phyloP scores from a whole-genome alignment of 2,329 filamentous ascomycete species.

The Penicillium sp. region DNA sequence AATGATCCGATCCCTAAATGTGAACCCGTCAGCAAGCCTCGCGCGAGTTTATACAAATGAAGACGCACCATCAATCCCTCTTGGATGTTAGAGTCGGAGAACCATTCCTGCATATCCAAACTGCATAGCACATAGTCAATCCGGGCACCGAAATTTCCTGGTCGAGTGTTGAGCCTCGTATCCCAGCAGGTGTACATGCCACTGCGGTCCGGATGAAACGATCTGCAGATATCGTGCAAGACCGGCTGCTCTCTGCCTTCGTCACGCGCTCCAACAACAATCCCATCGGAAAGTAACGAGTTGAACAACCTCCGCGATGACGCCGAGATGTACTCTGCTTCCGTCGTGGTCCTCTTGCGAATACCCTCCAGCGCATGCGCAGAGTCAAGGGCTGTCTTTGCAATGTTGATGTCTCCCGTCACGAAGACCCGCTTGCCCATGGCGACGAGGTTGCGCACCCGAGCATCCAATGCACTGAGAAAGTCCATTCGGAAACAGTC shows the following conservation, averaged over 20 bases:
- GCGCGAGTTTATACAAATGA: not conserved
- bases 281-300: slow-evolving; percentile 73
- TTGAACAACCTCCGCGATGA: slow-evolving; percentile 79
- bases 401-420: slow-evolving; percentile 85
- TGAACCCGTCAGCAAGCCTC: slow-evolving; percentile 18
- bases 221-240: slow-evolving; percentile 79
- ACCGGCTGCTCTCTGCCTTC: slow-evolving; percentile 67
- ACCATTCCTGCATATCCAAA: slow-evolving; percentile 74
- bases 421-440: slow-evolving; percentile 83
- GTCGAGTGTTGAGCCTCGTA: slow-evolving; percentile 89
- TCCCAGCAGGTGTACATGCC: slow-evolving; percentile 99
- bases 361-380: slow-evolving; percentile 71
- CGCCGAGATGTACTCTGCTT: slow-evolving; percentile 69
- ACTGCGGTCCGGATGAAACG: slow-evolving; percentile 72
- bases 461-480: slow-evolving; percentile 73
- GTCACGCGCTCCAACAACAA: slow-evolving; percentile 63
- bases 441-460: slow-evolving; percentile 77
- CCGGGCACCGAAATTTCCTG: slow-evolving; percentile 85
- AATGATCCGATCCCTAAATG: slow-evolving; percentile 81
- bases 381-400: slow-evolving; percentile 67
- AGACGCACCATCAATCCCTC: slow-evolving; percentile 70
- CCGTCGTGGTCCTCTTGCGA: slow-evolving; percentile 64
- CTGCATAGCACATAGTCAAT: slow-evolving; percentile 94
- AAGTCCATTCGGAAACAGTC: slow-evolving; percentile 81
- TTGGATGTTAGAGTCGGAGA: slow-evolving; percentile 79